A percentile compares a stretch with the other conserved stretches of the same genome.
These are phyloP conservation scores for Cryptococcus sp. DNA, from an alignment of 1,284 basidiomycete species.

Conservation along the genomic window DNA sequence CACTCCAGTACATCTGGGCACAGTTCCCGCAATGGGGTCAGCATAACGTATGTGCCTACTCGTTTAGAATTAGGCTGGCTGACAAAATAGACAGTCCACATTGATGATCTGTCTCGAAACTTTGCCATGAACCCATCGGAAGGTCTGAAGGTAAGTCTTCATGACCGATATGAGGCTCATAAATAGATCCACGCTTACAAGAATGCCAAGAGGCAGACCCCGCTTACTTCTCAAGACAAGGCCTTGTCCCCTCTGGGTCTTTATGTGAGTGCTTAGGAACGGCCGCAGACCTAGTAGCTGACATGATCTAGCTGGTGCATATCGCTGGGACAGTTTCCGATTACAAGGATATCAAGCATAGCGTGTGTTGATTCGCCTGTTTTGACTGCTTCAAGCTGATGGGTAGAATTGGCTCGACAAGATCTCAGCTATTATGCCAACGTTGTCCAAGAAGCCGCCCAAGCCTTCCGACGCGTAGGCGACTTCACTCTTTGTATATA, in stretches of 20 bases:
- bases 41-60: constrained; percentile 1
- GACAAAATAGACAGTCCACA: constrained; percentile 61
- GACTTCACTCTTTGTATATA: too few species aligned
- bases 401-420: too few species aligned
- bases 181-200: constrained; percentile 67
- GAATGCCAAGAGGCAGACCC: constrained; percentile 61
- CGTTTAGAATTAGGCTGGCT: not conserved
- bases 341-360: too few species aligned
- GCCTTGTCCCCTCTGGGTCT: too few species aligned
- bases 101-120: constrained; percentile 82
- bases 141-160: constrained; percentile 59
- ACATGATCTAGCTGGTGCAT: too few species aligned
- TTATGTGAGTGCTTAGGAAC: constrained; percentile 53
- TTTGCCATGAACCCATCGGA: constrained; percentile 81
- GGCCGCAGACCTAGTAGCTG: too few species aligned
- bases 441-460: too few species aligned
- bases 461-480: too few species aligned
- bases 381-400: too few species aligned
- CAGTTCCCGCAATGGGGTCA: constrained; percentile 71
- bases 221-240: constrained; percentile 63
- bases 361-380: too few species aligned
- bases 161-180: not conserved
- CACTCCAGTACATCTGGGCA: constrained; percentile 81
- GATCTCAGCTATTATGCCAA: too few species aligned
- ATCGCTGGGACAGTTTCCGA: too few species aligned